These are phyloP conservation scores for Lichina pygmaea DNA, from an alignment of 495 filamentous ascomycete species.

Conservation along the genomic window DNA sequence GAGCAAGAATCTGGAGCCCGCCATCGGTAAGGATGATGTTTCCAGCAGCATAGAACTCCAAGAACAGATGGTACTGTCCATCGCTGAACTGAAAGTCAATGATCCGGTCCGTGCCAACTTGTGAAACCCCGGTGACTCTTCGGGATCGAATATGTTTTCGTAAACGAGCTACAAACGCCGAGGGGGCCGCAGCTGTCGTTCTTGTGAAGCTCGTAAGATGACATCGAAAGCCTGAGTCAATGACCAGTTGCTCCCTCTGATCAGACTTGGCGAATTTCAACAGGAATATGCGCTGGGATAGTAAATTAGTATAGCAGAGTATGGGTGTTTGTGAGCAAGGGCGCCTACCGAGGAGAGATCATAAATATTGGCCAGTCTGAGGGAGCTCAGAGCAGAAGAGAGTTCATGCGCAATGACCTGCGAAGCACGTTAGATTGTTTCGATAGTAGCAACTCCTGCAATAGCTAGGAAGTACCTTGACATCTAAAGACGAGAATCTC, in stretches of 20 bases:
- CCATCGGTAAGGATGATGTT: conserved; percentile 80
- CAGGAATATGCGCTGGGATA: conserved; percentile 26
- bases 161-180: conserved; percentile 53
- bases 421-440: no score
- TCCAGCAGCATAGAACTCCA: conserved; percentile 92
- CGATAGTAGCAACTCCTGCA: no score
- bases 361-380: conserved; percentile 82
- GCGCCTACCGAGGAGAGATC: conserved; percentile 53
- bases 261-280: conserved; percentile 77
- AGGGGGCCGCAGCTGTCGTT: conserved; percentile 57
- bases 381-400: conserved; percentile 36
- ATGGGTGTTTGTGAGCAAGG: background rate
- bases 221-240: conserved; percentile 90
- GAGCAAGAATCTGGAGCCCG: conserved; percentile 46
- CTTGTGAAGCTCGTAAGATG: conserved; percentile 78
- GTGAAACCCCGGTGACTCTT: conserved; percentile 49
- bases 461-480: conserved; percentile 27
- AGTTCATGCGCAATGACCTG: conserved; percentile 89
- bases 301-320: background rate
- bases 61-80: conserved; percentile 59
- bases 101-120: conserved; percentile 81
- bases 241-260: conserved; percentile 57
- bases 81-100: conserved; percentile 84
- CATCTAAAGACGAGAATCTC: conserved; percentile 80
- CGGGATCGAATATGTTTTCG: conserved; percentile 74